Evolutionary conservation across 345 rosid species (phyloP), one percentile per base, ranked within the genome.

Genomic region (Euphorbia lathyris): DNA sequence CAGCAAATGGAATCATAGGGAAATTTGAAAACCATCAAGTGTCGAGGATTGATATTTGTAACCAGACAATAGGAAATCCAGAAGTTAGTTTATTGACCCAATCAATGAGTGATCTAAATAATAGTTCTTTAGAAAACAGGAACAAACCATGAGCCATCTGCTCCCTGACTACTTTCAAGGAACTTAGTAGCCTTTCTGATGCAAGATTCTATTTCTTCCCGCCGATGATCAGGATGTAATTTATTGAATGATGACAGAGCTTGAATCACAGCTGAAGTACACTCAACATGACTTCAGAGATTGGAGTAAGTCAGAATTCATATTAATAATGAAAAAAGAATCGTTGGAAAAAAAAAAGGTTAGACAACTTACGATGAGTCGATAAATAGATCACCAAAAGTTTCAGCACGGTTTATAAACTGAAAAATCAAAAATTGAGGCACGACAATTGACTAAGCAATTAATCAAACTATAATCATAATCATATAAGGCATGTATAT

Each of bases 321-420:
- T 40, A 10, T 3, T 4, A 27, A 47, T 4, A 6, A 27, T 17
- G 48, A 69, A 1, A 16, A n/a, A 62, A 17, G 22, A 9, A 19
- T 26, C 36, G 71, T 76, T 17, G 20, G 68, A 50, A 57, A n/a
- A n/a, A n/a, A n/a, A n/a, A n/a, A 64, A 42, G 71, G 34, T 63
- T 4, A 45, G 25, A 76, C 57, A 77, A 69, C 99, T 90, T 88
- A 92, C 98, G 93, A 88, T 69, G 92, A 95, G 77, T 95, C 98
- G 43, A 95, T 88, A 45, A 95, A 93, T 29, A 95, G 90, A 80
- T 95, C 99, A 29, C 98, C 99, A 84, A 95, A 95, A 40, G 99
- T 92, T 85, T 95, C 99, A n/a, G 99, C 99, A 20, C 97, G 97
- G 75, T 95, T 95, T 79, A 95, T 81, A 76, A 88, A 64, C 99